Percentiles rank a stretch among this genome's conserved stretches.
phyloP scores from a whole-genome alignment of 2,329 filamentous ascomycete genomes.

The Didymella arachidicola region DNA sequence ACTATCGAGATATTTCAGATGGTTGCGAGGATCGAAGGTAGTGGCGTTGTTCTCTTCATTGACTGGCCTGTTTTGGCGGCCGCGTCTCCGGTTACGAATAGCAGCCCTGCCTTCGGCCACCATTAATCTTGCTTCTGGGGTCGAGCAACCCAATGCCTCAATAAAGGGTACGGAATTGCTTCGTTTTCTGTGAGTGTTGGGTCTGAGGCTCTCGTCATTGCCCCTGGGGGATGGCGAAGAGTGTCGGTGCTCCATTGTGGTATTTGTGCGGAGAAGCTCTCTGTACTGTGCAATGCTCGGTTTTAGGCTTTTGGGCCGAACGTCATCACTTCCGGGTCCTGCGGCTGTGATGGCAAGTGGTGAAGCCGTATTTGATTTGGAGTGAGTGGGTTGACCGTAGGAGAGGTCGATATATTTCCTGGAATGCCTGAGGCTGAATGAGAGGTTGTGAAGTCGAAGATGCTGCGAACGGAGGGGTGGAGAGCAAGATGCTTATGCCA shows the following conservation, averaged over 20 bases:
- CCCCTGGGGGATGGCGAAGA: conserved; percentile 30
- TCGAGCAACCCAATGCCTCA: conserved; percentile 47
- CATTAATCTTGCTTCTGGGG: conserved; percentile 46
- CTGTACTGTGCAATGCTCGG: conserved; percentile 19
- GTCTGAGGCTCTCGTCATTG: conserved; percentile 29
- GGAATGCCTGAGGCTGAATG: conserved; percentile 1
- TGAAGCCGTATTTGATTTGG: neutral
- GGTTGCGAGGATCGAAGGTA: conserved; percentile 41
- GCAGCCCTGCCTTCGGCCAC: conserved; percentile 48
- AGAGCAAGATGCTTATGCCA: conserved; percentile 23
- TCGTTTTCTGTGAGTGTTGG: conserved; percentile 38
- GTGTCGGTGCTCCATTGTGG: conserved; percentile 40
- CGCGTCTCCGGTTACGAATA: conserved; percentile 39
- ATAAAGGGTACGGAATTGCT: conserved; percentile 49
- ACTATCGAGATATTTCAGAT: conserved; percentile 40
- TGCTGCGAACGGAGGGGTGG: conserved; percentile 25
- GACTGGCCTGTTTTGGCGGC: conserved; percentile 35
- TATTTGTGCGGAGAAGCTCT: neutral
- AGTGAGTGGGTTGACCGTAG: conserved; percentile 8
- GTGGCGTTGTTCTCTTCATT: conserved; percentile 27
- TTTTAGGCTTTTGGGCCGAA: conserved; percentile 25
- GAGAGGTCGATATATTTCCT: conserved; percentile 5
- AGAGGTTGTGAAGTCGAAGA: conserved; percentile 28
- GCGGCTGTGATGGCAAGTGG: conserved; percentile 22
- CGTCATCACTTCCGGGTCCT: conserved; percentile 36